Percentiles rank a stretch among this genome's conserved stretches.
phyloP scores from a whole-genome alignment of 768 basidiomycete species.

The Pleurotus pulmonarius region DNA sequence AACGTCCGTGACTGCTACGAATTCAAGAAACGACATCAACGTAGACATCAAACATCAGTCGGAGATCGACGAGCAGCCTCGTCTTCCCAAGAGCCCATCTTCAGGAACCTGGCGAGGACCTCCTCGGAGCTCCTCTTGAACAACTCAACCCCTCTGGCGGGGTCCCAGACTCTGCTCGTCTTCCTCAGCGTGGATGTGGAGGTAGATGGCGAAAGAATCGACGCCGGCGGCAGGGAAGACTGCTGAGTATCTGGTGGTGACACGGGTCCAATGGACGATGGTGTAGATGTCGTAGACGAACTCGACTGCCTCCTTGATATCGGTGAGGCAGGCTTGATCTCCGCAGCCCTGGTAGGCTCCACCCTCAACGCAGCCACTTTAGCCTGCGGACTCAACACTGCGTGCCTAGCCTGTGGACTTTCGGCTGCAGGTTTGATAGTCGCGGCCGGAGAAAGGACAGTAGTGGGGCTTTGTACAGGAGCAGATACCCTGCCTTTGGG shows the following conservation, averaged over 20 bases:
- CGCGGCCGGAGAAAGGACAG: slow-evolving; percentile 9
- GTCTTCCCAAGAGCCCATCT: slow-evolving; percentile 70
- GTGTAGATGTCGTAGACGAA: slow-evolving; percentile 5
- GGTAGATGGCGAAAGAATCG: slow-evolving; percentile 36
- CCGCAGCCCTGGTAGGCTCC: neutral
- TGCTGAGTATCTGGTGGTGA: slow-evolving; percentile 45
- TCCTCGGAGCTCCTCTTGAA: slow-evolving; percentile 89
- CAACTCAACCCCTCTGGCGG: slow-evolving; percentile 76
- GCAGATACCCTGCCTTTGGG: neutral
- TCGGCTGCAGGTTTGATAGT: neutral
- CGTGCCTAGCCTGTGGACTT: neutral
- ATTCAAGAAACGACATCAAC: neutral
- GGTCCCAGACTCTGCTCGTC: slow-evolving; percentile 77
- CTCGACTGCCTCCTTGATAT: neutral
- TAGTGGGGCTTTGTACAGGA: neutral
- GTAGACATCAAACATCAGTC: neutral
- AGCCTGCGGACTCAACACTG: neutral
- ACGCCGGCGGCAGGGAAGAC: slow-evolving; percentile 50
- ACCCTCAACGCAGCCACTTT: too few relatives aligned
- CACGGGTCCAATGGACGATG: slow-evolving; percentile 34
- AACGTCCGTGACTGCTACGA: neutral
- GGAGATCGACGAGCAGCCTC: slow-evolving; percentile 21
- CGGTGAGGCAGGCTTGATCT: neutral
- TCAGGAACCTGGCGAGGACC: slow-evolving; percentile 79
- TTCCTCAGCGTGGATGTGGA: slow-evolving; percentile 39